phyloP scores from a whole-genome alignment of 306 rosid species.

The Heteromeles arbutifolia region DNA sequence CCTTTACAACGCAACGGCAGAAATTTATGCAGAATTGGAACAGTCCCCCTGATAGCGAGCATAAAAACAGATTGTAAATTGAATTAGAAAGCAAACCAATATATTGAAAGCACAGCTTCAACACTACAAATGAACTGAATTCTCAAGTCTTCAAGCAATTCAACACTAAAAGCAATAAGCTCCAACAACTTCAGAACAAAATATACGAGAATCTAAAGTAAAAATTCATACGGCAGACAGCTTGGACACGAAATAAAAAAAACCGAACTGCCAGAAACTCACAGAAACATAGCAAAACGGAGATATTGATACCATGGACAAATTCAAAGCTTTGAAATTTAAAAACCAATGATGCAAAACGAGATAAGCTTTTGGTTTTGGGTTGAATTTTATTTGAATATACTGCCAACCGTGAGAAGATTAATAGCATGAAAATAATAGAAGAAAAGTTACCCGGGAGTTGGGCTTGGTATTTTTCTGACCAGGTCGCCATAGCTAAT shows the following conservation, averaged over 20 bases:
- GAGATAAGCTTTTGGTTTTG: not conserved
- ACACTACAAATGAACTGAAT: not conserved
- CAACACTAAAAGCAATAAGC: not conserved
- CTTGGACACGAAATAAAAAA: not conserved
- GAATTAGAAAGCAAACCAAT: conserved; percentile 12
- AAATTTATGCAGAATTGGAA: not conserved
- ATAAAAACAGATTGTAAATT: not conserved
- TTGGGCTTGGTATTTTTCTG: conserved; percentile 13
- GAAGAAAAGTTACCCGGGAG: not conserved
- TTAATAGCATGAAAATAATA: not conserved
- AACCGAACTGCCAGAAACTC: conserved; percentile 1
- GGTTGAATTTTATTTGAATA: not conserved
- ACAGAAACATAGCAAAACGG: not conserved
- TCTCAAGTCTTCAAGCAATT: not conserved
- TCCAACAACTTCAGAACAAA: conserved; percentile 1
- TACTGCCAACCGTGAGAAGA: not conserved
- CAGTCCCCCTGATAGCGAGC: conserved; percentile 31
- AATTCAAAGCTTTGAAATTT: not conserved
- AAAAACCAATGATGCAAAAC: not conserved
- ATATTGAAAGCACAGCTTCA: not conserved
- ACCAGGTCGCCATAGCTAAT: conserved; percentile 34
- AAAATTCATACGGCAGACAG: conserved; percentile 5
- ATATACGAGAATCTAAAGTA: not conserved
- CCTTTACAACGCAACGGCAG: conserved; percentile 14
- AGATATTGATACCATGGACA: not conserved